Evolutionary conservation across 106 monocot genomes (phyloP).

Genomic region (Apostasia ramifera): DNA sequence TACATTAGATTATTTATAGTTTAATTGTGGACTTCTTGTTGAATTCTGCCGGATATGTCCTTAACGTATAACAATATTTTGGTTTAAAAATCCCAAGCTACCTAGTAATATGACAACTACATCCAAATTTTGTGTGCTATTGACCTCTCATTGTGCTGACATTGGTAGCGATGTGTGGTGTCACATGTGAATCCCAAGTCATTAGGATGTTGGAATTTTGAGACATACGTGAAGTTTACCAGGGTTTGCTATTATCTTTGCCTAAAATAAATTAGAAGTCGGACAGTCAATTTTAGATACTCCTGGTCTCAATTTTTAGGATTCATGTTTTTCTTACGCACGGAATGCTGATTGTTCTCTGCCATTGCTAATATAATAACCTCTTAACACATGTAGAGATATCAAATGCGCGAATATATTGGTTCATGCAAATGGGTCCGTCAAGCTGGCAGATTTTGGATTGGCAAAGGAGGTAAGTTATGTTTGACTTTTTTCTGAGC

Average conservation of each 20-base stretch:
- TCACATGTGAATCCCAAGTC: no score
- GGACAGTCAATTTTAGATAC: no score
- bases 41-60: no score
- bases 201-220: neutral
- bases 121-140: neutral
- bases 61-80: neutral
- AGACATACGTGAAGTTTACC: neutral
- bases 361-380: no score
- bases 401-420: slow-evolving; percentile 87
- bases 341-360: no score
- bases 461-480: slow-evolving; percentile 71
- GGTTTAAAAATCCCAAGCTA: neutral
- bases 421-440: slow-evolving; percentile 65
- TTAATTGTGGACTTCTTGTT: neutral
- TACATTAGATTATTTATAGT: neutral
- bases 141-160: no score
- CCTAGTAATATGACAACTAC: neutral
- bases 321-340: no score
- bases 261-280: no score
- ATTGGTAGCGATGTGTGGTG: no score
- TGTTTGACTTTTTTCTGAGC: neutral
- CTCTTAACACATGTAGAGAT: slow-evolving; percentile 31
- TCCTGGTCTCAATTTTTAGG: no score
- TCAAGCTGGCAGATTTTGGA: slow-evolving; percentile 89
- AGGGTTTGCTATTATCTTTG: neutral